phyloP scores from a whole-genome alignment of 192 early-diverging fungal genomes.

The Coemansia sp. region DNA sequence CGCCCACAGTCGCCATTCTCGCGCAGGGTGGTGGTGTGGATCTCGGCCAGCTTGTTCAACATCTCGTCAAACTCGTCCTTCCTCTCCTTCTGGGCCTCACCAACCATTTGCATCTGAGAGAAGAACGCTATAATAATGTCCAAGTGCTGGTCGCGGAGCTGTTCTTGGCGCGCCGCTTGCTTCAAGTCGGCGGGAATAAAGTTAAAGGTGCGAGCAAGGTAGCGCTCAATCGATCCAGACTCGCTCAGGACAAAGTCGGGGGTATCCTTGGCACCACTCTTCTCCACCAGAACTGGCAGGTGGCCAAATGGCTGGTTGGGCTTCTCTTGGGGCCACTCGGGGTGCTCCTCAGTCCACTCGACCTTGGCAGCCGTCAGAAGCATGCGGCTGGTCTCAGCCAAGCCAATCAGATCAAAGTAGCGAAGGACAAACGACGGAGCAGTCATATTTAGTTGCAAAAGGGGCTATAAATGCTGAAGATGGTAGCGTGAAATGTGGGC shows the following conservation, averaged over 20 bases:
- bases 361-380: conserved; percentile 46
- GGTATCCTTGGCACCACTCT: conserved; percentile 29
- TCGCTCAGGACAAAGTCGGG: conserved; percentile 43
- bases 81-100: conserved; percentile 9
- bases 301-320: conserved; percentile 53
- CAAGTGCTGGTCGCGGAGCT: conserved; percentile 21
- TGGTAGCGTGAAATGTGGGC: background rate
- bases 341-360: conserved; percentile 42
- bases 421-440: conserved; percentile 23
- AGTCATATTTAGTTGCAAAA: background rate
- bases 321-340: conserved; percentile 56
- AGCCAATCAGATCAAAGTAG: conserved; percentile 32
- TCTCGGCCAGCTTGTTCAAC: conserved; percentile 18
- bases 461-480: background rate
- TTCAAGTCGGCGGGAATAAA: conserved; percentile 33
- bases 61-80: conserved; percentile 14
- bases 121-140: conserved; percentile 4
- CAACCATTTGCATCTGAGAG: background rate
- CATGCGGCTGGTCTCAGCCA: conserved; percentile 25
- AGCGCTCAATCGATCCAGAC: conserved; percentile 53
- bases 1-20: conserved; percentile 57
- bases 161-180: conserved; percentile 35
- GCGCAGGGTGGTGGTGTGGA: conserved; percentile 34
- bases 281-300: conserved; percentile 54
- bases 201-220: conserved; percentile 49